These are phyloP conservation scores for Mycena capillaripes DNA, from an alignment of 768 basidiomycete species.

Conservation along the genomic window DNA sequence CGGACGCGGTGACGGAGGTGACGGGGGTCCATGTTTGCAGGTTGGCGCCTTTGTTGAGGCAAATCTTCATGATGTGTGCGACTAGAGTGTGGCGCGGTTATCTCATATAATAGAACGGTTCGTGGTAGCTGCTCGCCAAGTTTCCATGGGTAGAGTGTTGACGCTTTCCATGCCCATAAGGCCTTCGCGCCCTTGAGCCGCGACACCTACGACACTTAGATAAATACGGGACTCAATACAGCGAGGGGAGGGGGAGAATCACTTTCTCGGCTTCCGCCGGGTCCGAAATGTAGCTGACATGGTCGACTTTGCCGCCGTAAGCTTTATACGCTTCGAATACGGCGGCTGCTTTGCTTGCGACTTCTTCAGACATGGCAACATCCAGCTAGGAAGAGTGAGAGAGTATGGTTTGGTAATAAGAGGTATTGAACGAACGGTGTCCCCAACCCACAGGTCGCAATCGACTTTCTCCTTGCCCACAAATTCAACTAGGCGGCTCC, in stretches of 20 bases:
- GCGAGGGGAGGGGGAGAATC: not conserved
- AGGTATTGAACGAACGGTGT: constrained; percentile 25
- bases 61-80: constrained; percentile 23
- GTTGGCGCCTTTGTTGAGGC: constrained; percentile 46
- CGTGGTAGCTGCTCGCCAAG: constrained; percentile 23
- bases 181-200: constrained; percentile 50
- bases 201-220: constrained; percentile 42
- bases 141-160: constrained; percentile 36
- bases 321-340: constrained; percentile 34
- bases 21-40: constrained; percentile 63
- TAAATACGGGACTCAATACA: not conserved
- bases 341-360: constrained; percentile 9
- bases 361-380: constrained; percentile 32
- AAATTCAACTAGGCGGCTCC: constrained; percentile 28
- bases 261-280: constrained; percentile 35
- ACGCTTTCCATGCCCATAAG: constrained; percentile 45
- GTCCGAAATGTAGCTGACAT: constrained; percentile 37
- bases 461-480: constrained; percentile 36
- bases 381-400: constrained; percentile 20
- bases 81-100: constrained; percentile 1
- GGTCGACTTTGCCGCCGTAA: constrained; percentile 38
- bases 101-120: too few species aligned
- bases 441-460: constrained; percentile 43
- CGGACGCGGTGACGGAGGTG: constrained; percentile 47
- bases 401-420: not conserved